phyloP scores from a whole-genome alignment of 192 early-diverging fungal species.

The Rhizophagus sp. region DNA sequence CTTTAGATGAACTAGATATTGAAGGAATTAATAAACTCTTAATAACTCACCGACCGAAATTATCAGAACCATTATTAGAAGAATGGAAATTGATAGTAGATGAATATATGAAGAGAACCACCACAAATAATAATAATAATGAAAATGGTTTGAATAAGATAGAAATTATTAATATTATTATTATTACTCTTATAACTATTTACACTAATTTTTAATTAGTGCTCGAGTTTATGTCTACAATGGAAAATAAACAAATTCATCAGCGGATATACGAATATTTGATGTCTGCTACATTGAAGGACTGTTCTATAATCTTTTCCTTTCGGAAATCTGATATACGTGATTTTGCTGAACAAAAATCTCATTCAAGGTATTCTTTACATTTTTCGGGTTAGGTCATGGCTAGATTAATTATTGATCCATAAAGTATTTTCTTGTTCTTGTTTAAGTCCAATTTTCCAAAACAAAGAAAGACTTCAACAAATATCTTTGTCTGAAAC shows the following conservation, averaged over 20 bases:
- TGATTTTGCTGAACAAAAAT: background rate
- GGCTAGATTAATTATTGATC: background rate
- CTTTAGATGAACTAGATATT: slow-evolving; percentile 59
- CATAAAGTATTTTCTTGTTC: background rate
- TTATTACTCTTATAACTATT: background rate
- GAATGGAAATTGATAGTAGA: slow-evolving; percentile 44
- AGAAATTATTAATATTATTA: background rate
- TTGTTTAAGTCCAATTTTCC: background rate
- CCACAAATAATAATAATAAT: slow-evolving; percentile 10
- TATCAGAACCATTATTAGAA: slow-evolving; percentile 40
- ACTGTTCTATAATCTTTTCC: slow-evolving; percentile 71
- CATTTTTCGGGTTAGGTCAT: background rate
- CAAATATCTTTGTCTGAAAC: background rate
- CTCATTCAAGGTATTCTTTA: background rate
- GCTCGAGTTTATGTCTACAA: background rate
- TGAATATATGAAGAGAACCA: slow-evolving; percentile 36
- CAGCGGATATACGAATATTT: slow-evolving; percentile 68
- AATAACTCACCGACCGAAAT: background rate
- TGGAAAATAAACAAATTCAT: slow-evolving; percentile 34
- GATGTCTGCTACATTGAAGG: slow-evolving; percentile 74
- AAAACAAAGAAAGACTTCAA: background rate
- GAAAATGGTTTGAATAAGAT: background rate
- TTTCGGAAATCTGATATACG: slow-evolving; percentile 28
- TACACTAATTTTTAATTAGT: background rate
- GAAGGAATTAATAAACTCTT: slow-evolving; percentile 49